phyloP scores from a whole-genome alignment of 805 yeast species.

The Suhomyces prunicola region DNA sequence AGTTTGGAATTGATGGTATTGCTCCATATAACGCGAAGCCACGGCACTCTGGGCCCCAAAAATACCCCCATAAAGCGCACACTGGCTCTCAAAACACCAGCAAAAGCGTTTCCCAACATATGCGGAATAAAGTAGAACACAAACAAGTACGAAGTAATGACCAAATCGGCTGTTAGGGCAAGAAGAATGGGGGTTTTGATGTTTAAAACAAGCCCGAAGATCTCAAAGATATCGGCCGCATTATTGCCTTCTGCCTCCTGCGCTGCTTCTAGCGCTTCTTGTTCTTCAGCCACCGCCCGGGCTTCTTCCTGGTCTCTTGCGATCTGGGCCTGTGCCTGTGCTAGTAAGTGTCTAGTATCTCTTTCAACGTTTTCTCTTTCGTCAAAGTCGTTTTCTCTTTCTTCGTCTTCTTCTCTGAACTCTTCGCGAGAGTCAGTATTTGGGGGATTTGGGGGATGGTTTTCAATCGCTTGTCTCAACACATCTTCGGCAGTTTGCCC shows the following conservation, averaged over 20 bases:
- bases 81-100: neutral
- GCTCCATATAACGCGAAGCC: neutral
- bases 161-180: conserved; percentile 28
- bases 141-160: conserved; percentile 36
- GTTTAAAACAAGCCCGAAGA: conserved; percentile 35
- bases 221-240: conserved; percentile 27
- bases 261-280: conserved; percentile 11
- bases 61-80: neutral
- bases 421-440: too few relatives aligned
- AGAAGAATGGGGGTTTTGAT: conserved; percentile 35
- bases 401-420: neutral
- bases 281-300: conserved; percentile 3
- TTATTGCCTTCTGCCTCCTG: conserved; percentile 13
- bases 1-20: neutral
- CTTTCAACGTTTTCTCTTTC: neutral
- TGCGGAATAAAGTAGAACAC: conserved; percentile 49
- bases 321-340: neutral
- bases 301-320: neutral
- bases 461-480: conserved; percentile 19
- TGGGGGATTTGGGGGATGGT: too few relatives aligned
- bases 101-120: conserved; percentile 25
- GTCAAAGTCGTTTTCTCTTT: neutral
- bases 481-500: conserved; percentile 13
- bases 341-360: neutral
- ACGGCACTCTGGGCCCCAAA: neutral